Conservation (phyloP, 768 basidiomycete species). For the Chlorophyllum brunneum region DNA sequence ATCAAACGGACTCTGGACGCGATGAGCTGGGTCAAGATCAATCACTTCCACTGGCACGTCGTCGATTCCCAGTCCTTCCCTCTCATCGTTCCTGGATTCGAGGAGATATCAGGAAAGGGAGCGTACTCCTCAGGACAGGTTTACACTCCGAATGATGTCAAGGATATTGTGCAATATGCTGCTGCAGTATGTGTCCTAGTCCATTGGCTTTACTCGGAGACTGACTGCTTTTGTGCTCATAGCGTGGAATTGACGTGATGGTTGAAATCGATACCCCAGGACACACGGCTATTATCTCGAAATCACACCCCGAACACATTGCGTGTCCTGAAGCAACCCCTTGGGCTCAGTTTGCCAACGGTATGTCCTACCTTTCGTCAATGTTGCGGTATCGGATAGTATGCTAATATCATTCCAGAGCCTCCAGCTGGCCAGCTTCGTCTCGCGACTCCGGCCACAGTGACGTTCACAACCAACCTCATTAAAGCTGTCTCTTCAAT, state of each 20-base stretch:
- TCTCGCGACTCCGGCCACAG: slow-evolving; percentile 54
- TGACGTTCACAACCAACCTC: slow-evolving; percentile 56
- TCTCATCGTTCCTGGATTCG: slow-evolving; percentile 55
- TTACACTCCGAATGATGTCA: slow-evolving; percentile 55
- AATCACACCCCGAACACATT: slow-evolving; percentile 70
- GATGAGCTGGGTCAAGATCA: slow-evolving; percentile 80
- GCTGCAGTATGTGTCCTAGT: slow-evolving; percentile 46
- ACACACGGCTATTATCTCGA: slow-evolving; percentile 66
- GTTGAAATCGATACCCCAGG: slow-evolving; percentile 83
- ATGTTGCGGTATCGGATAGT: neutral
- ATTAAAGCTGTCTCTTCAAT: slow-evolving; percentile 47
- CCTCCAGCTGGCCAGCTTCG: slow-evolving; percentile 86
- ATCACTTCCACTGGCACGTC: slow-evolving; percentile 83
- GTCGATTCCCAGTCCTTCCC: slow-evolving; percentile 83
- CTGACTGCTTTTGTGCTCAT: neutral
- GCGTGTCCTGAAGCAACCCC: slow-evolving; percentile 63
- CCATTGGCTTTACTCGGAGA: neutral
- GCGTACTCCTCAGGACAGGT: slow-evolving; percentile 58
- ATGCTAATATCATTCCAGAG: slow-evolving; percentile 31
- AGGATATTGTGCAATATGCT: slow-evolving; percentile 63
- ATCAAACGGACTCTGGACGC: slow-evolving; percentile 70
- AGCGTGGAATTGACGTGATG: slow-evolving; percentile 76
- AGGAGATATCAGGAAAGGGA: slow-evolving; percentile 56
- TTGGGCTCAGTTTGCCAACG: slow-evolving; percentile 59
- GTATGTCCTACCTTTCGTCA: slow-evolving; percentile 17